These are phyloP conservation scores for Ascochyta rabiei DNA, from an alignment of 2,329 filamentous ascomycete genomes.

Conservation along the genomic window DNA sequence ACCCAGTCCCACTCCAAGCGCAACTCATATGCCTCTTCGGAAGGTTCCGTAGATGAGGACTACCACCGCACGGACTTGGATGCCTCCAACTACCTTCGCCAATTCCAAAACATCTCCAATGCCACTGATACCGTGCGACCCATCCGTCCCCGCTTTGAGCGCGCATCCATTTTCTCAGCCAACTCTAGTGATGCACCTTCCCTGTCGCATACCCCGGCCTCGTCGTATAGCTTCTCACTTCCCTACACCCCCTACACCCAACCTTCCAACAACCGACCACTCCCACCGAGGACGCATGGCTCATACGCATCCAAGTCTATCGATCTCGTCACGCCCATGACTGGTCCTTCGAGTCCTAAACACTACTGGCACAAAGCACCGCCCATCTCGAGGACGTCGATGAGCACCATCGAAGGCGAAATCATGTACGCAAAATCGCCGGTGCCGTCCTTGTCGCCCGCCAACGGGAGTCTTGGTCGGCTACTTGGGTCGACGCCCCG, in stretches of 20 bases:
- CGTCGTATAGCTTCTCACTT: conserved; percentile 53
- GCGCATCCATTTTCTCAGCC: conserved; percentile 44
- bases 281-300: conserved; percentile 47
- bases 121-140: conserved; percentile 33
- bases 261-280: conserved; percentile 37
- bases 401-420: conserved; percentile 45
- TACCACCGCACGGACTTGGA: conserved; percentile 43
- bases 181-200: conserved; percentile 51
- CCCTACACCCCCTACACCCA: conserved; percentile 44
- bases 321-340: conserved; percentile 53
- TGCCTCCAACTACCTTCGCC: conserved; percentile 50
- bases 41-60: conserved; percentile 48
- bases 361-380: conserved; percentile 43
- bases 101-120: conserved; percentile 45
- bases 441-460: conserved; percentile 39
- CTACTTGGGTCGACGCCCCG: conserved; percentile 41
- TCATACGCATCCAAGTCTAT: conserved; percentile 50
- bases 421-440: conserved; percentile 46
- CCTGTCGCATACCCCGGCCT: conserved; percentile 55
- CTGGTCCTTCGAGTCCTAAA: conserved; percentile 42
- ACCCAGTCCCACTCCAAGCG: conserved; percentile 49
- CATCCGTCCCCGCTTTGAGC: conserved; percentile 43
- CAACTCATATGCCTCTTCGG: conserved; percentile 51
- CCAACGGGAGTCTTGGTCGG: conserved; percentile 47
- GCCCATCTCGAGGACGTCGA: conserved; percentile 42